Conservation (phyloP, 768 basidiomycete genomes). For the Kwoniella botswanensis region DNA sequence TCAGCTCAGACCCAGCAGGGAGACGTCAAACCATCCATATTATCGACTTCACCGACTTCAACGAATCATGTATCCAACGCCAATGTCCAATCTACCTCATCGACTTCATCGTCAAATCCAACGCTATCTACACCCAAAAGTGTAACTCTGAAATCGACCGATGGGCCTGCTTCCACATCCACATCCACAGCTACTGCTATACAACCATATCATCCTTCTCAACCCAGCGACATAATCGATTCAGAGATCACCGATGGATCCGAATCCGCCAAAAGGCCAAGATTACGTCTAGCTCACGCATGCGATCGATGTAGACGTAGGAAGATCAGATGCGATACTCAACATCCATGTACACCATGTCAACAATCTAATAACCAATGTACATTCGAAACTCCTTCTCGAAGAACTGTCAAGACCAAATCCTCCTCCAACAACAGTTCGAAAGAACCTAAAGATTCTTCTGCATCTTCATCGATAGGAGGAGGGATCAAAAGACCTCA, state of each 20-base stretch:
- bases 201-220: not conserved
- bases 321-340: slow-evolving; percentile 57
- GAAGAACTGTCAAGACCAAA: slow-evolving; percentile 50
- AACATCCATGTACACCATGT: slow-evolving; percentile 58
- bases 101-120: not conserved
- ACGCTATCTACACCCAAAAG: not conserved
- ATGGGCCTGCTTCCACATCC: not conserved
- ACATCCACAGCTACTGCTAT: not conserved
- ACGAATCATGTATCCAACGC: too few species aligned
- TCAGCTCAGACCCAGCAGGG: not conserved
- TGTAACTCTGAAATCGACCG: not conserved
- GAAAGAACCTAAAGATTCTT: not conserved
- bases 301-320: slow-evolving; percentile 51
- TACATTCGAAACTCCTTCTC: slow-evolving; percentile 58
- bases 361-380: slow-evolving; percentile 53
- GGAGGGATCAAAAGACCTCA: slow-evolving; percentile 37
- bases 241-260: slow-evolving; percentile 7
- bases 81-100: not conserved
- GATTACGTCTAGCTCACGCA: slow-evolving; percentile 53
- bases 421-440: slow-evolving; percentile 23
- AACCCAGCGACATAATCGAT: slow-evolving; percentile 3
- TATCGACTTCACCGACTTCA: too few species aligned
- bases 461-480: slow-evolving; percentile 1
- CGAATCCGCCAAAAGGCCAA: slow-evolving; percentile 46
- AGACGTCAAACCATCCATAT: not conserved